phyloP scores from a whole-genome alignment of 2,329 filamentous ascomycete genomes.

The Rugonectria rugulosa region DNA sequence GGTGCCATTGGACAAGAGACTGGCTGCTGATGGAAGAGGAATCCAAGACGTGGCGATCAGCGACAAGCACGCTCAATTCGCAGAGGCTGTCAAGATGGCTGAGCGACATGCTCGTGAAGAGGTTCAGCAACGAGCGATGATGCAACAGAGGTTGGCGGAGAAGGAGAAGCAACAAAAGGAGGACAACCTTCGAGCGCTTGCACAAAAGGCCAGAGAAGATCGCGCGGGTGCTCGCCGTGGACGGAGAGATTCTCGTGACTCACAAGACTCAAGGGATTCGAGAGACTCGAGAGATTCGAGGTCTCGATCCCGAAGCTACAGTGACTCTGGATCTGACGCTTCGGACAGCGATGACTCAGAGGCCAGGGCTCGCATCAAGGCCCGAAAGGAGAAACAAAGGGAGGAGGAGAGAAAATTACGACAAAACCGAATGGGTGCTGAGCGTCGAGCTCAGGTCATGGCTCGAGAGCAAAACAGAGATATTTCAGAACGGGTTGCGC shows the following conservation, averaged over 20 bases:
- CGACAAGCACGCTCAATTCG: constrained; percentile 97
- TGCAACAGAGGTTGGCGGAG: constrained; percentile 96
- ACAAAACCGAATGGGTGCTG: constrained; percentile 94
- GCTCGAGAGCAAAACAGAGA: constrained; percentile 95
- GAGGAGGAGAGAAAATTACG: constrained; percentile 90
- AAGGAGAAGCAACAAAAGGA: constrained; percentile 97
- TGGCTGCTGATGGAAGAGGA: constrained; percentile 91
- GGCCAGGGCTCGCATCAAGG: constrained; percentile 77
- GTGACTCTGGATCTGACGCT: constrained; percentile 57
- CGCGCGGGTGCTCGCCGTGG: constrained; percentile 63
- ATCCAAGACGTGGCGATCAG: constrained; percentile 96
- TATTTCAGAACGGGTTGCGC: constrained; percentile 94
- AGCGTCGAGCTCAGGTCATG: constrained; percentile 90
- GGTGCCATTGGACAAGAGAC: constrained; percentile 90
- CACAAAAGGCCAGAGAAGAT: constrained; percentile 91
- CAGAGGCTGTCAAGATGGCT: constrained; percentile 91
- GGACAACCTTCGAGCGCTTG: constrained; percentile 85
- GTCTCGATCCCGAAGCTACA: constrained; percentile 58
- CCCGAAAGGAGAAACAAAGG: constrained; percentile 77
- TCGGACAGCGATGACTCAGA: constrained; percentile 71
- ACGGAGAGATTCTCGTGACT: constrained; percentile 42
- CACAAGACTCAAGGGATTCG: constrained; percentile 48
- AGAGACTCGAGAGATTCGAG: constrained; percentile 51
- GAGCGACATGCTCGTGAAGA: constrained; percentile 96
- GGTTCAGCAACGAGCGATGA: constrained; percentile 87